These are phyloP conservation scores for Athelia sp. DNA, from an alignment of 1,284 basidiomycete species.

Conservation along the genomic window DNA sequence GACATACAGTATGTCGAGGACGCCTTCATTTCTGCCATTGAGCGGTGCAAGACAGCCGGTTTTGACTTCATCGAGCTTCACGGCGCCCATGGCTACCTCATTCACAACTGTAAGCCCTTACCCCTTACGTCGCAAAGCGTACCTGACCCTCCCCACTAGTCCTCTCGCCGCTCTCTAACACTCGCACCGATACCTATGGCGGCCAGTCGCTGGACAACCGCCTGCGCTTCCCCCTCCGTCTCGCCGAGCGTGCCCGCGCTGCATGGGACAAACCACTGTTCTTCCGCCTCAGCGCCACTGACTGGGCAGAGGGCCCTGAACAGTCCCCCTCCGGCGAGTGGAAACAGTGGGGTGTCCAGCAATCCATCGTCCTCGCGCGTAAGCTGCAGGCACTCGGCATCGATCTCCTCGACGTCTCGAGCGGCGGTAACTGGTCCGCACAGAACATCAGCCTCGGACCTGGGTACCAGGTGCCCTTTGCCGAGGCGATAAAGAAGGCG, in stretches of 20 bases:
- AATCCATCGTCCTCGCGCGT: conserved; percentile 56
- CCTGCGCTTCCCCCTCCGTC: conserved; percentile 58
- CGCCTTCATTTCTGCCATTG: conserved; percentile 60
- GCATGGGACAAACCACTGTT: conserved; percentile 72
- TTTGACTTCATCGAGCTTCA: conserved; percentile 85
- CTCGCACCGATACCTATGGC: conserved; percentile 68
- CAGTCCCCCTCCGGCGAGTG: conserved; percentile 44
- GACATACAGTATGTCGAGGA: conserved; percentile 60
- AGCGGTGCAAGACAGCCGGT: conserved; percentile 57
- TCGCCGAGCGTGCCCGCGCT: conserved; percentile 48
- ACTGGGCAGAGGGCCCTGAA: conserved; percentile 76
- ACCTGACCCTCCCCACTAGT: too few relatives aligned
- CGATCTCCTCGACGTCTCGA: conserved; percentile 67
- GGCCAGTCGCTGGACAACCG: conserved; percentile 71
- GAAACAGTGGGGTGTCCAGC: conserved; percentile 75
- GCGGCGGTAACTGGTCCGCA: conserved; percentile 63
- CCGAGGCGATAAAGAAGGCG: conserved; percentile 62
- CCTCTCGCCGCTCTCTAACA: conserved; percentile 68
- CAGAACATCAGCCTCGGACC: conserved; percentile 57
- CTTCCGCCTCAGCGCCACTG: conserved; percentile 68
- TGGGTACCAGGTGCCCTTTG: conserved; percentile 66
- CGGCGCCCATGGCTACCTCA: conserved; percentile 25
- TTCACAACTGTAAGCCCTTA: too few relatives aligned
- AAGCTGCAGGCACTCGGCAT: conserved; percentile 59
- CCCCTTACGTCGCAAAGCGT: too few relatives aligned